Conservation (phyloP, 768 basidiomycete species). For the Tylopilus rubrobrunneus region DNA sequence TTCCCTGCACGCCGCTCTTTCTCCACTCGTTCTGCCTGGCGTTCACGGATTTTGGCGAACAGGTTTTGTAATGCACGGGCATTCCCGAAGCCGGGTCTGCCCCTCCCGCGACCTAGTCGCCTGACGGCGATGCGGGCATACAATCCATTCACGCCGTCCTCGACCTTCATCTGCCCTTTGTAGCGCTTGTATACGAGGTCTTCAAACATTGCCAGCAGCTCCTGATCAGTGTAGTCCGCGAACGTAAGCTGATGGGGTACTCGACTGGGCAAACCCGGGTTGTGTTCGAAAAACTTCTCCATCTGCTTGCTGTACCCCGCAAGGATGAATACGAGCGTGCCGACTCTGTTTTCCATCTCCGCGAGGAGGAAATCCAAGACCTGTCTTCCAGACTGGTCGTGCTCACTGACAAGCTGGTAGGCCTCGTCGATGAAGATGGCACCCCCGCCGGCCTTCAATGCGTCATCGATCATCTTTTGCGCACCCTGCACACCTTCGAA, state of each 20-base stretch:
- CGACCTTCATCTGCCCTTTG: slow-evolving; percentile 49
- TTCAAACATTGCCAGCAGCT: slow-evolving; percentile 53
- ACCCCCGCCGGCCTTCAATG: slow-evolving; percentile 56
- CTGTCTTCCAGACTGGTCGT: slow-evolving; percentile 48
- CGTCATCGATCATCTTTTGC: slow-evolving; percentile 49
- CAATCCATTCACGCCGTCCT: slow-evolving; percentile 53
- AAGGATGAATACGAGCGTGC: slow-evolving; percentile 64
- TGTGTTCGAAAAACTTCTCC: slow-evolving; percentile 78
- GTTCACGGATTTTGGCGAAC: slow-evolving; percentile 43
- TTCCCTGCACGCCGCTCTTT: slow-evolving; percentile 39
- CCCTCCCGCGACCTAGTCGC: slow-evolving; percentile 61
- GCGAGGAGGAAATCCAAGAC: slow-evolving; percentile 70
- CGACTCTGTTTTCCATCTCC: slow-evolving; percentile 71
- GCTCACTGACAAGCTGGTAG: slow-evolving; percentile 56
- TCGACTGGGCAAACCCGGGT: slow-evolving; percentile 64
- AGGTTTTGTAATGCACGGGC: slow-evolving; percentile 58
- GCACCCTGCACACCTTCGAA: slow-evolving; percentile 53
- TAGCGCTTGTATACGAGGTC: slow-evolving; percentile 44
- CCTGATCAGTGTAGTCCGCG: slow-evolving; percentile 56
- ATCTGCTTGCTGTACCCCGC: slow-evolving; percentile 71
- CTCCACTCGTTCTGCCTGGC: slow-evolving; percentile 51
- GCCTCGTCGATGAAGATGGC: slow-evolving; percentile 72
- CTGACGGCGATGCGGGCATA: slow-evolving; percentile 53
- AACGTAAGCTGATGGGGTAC: slow-evolving; percentile 61
- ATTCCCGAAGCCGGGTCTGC: slow-evolving; percentile 61